Conservation (phyloP, 805 yeast species). For the Cyberlindnera xishuangbannaensis region DNA sequence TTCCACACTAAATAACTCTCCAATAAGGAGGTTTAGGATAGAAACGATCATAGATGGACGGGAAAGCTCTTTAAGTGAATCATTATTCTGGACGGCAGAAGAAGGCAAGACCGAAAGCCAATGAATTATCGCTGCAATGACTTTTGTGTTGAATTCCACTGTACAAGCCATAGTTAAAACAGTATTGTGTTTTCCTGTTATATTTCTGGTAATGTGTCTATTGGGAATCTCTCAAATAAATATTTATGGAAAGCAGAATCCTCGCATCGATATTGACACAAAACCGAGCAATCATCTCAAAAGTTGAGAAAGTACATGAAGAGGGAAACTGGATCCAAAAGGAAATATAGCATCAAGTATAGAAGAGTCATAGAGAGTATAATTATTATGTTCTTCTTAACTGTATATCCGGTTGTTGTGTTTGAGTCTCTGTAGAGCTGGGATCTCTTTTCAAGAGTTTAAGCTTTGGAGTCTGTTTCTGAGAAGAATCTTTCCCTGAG, state of each 20-base stretch:
- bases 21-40: constrained; percentile 3
- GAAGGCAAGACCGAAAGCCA: constrained; percentile 13
- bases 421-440: no score
- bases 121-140: constrained; percentile 9
- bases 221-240: not conserved
- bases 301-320: no score
- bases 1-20: constrained; percentile 5
- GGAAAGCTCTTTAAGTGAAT: constrained; percentile 15
- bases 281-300: constrained; percentile 1
- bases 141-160: constrained; percentile 3
- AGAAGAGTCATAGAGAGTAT: no score
- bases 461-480: no score
- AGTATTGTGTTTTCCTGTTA: no score
- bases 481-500: no score
- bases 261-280: constrained; percentile 2
- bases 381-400: no score
- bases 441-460: no score
- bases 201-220: not conserved
- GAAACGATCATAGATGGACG: constrained; percentile 23
- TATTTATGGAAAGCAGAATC: no score
- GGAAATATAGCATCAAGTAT: no score
- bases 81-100: constrained; percentile 5
- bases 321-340: not conserved
- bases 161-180: constrained; percentile 1
- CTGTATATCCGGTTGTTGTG: no score